These are phyloP conservation scores for Chlorella sp. DNA, from an alignment of 139 green algal genomes.

Conservation along the genomic window DNA sequence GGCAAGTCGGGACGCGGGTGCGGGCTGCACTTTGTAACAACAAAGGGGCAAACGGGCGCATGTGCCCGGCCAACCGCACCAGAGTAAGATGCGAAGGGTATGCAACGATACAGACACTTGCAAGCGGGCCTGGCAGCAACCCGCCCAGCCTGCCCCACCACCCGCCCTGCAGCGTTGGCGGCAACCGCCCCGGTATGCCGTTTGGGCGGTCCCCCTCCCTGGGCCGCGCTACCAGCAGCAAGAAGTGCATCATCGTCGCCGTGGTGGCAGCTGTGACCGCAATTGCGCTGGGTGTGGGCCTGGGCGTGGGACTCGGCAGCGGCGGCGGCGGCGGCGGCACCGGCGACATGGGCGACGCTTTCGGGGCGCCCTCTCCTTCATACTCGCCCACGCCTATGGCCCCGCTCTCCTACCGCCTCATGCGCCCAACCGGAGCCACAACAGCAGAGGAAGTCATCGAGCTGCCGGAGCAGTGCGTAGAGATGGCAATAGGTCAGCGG, in stretches of 20 bases:
- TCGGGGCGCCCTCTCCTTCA: neutral
- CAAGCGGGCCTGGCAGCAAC: neutral
- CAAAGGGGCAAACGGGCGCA: neutral
- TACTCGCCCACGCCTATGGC: neutral
- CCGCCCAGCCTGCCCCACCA: neutral
- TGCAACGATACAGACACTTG: neutral
- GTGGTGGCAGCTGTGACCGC: neutral
- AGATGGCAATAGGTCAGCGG: neutral
- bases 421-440: neutral
- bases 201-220: neutral
- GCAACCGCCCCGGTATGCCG: neutral
- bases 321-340: neutral
- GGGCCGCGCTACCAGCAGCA: slow-evolving; percentile 21
- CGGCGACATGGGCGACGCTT: neutral
- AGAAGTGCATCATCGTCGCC: neutral
- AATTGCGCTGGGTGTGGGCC: neutral
- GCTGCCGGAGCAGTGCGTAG: neutral
- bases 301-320: slow-evolving; percentile 2
- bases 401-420: neutral
- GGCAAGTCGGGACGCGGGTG: neutral
- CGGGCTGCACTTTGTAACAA: neutral
- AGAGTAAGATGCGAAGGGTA: neutral
- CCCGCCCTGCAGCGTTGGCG: neutral
- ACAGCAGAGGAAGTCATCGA: no score
- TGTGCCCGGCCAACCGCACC: no score